A percentile compares a stretch with the other conserved stretches of the same genome.
Evolutionary conservation across 345 rosid genomes (phyloP).

Genomic region (Raphanus sativus): DNA sequence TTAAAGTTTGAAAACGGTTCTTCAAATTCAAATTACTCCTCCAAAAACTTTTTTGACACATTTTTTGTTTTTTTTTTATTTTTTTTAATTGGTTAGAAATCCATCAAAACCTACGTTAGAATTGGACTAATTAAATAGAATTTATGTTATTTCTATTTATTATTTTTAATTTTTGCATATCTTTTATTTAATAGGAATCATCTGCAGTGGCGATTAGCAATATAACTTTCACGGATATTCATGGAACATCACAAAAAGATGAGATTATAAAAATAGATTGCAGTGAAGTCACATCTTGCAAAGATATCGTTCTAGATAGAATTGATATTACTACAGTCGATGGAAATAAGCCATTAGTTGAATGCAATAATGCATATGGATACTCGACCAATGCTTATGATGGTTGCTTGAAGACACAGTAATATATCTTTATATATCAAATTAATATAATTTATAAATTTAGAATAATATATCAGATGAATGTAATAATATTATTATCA

Average conservation of each 20-base stretch:
- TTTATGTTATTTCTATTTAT: too few relatives aligned
- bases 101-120: too few relatives aligned
- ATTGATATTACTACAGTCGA: conserved; percentile 3
- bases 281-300: too few relatives aligned
- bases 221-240: conserved; percentile 3
- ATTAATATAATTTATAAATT: background rate
- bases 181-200: background rate
- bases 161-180: background rate
- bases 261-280: too few relatives aligned
- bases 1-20: too few relatives aligned
- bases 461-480: background rate
- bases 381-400: background rate
- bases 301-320: too few relatives aligned
- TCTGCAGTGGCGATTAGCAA: conserved; percentile 28
- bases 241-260: background rate
- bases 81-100: too few relatives aligned
- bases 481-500: background rate
- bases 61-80: too few relatives aligned
- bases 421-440: background rate
- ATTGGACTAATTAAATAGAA: too few relatives aligned
- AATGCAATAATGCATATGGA: conserved; percentile 11
- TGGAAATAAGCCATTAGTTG: background rate
- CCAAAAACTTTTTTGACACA: too few relatives aligned
- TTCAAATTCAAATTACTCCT: too few relatives aligned
- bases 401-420: background rate